Conservation (phyloP, 495 filamentous ascomycete species). For the Evansstolkia leycettana region DNA sequence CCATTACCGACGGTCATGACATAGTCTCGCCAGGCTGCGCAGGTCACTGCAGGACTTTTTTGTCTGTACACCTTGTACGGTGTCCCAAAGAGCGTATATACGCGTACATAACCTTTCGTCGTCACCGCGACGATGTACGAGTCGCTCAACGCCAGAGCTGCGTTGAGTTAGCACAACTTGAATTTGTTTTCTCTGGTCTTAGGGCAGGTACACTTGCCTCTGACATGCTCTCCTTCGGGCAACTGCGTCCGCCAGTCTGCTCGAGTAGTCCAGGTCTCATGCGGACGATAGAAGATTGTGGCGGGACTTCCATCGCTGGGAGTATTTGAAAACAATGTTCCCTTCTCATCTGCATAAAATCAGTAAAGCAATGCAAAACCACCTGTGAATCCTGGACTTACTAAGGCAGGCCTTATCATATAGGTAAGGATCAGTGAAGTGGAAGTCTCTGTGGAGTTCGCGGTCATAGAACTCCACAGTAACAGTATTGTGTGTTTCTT, state of each 20-base stretch:
- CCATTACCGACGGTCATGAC: constrained; percentile 90
- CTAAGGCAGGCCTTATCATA: constrained; percentile 92
- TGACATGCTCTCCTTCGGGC: constrained; percentile 67
- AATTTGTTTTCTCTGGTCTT: not conserved
- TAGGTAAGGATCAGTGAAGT: constrained; percentile 85
- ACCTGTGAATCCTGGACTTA: constrained; percentile 14
- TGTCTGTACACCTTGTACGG: constrained; percentile 81
- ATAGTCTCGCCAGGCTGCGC: constrained; percentile 87
- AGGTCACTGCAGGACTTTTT: constrained; percentile 86
- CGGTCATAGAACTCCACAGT: constrained; percentile 97
- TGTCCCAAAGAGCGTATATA: constrained; percentile 87
- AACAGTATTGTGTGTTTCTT: constrained; percentile 87
- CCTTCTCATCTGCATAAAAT: constrained; percentile 52
- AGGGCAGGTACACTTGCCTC: constrained; percentile 22
- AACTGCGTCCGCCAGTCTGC: constrained; percentile 82
- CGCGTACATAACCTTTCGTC: constrained; percentile 70
- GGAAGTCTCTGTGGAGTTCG: constrained; percentile 82
- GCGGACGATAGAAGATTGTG: constrained; percentile 89
- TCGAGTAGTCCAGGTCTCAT: constrained; percentile 89
- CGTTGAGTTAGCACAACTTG: constrained; percentile 2
- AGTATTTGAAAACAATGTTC: constrained; percentile 74
- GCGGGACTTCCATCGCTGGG: constrained; percentile 57
- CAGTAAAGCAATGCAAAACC: constrained; percentile 14
- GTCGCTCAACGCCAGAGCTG: constrained; percentile 82
- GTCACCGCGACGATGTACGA: constrained; percentile 84